These are phyloP conservation scores for Cercospora sesami DNA, from an alignment of 2,329 filamentous ascomycete species.

Conservation along the genomic window DNA sequence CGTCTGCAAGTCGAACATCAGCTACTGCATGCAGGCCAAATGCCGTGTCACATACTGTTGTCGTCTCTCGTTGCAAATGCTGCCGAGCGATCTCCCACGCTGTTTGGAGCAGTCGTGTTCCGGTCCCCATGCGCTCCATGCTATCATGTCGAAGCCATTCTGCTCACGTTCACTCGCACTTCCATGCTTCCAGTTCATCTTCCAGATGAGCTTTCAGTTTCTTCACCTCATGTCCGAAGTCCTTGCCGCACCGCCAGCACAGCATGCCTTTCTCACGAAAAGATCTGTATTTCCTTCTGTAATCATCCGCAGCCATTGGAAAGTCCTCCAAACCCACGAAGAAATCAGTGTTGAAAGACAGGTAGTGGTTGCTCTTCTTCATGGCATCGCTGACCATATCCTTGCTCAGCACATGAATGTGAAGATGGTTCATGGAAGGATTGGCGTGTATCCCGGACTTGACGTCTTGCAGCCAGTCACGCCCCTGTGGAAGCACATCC, in stretches of 20 bases:
- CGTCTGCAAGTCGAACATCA: not conserved
- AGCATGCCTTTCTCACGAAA: slow-evolving; percentile 61
- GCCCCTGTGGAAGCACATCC: slow-evolving; percentile 62
- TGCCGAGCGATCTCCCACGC: not conserved
- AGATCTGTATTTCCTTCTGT: slow-evolving; percentile 59
- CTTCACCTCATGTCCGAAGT: slow-evolving; percentile 73
- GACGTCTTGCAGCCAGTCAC: slow-evolving; percentile 77
- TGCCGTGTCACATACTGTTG: not conserved
- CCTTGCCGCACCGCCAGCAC: slow-evolving; percentile 81
- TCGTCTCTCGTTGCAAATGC: not conserved
- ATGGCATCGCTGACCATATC: slow-evolving; percentile 73
- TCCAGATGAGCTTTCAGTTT: slow-evolving; percentile 73
- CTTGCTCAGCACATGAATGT: slow-evolving; percentile 80
- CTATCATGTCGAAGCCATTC: not conserved
- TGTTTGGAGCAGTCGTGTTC: not conserved
- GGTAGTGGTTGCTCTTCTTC: slow-evolving; percentile 85
- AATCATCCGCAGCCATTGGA: slow-evolving; percentile 67
- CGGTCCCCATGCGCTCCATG: not conserved
- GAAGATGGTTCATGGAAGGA: slow-evolving; percentile 89
- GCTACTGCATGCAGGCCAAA: not conserved
- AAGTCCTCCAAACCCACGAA: slow-evolving; percentile 78
- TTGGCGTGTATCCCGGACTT: slow-evolving; percentile 78
- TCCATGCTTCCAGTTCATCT: slow-evolving; percentile 75
- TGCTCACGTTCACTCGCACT: slow-evolving; percentile 51
- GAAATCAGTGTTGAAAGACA: slow-evolving; percentile 85